Base-by-base conservation (phyloP, 805 yeast genomes). In the Tetrapisispora namnaoensis region DNA sequence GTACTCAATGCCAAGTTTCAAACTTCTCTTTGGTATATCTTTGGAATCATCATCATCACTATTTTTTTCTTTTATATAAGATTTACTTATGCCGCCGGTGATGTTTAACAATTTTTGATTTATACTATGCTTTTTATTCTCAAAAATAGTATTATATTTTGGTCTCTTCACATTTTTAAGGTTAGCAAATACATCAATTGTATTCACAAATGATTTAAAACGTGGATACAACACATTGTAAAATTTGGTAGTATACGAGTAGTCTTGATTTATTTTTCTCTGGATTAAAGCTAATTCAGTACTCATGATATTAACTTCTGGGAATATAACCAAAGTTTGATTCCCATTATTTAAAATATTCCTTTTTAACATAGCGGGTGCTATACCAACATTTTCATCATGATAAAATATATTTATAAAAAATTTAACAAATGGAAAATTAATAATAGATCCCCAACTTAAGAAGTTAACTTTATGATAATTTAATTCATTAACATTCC, bases 301-400 rank as follows among this genome's bases (percentile, higher is more conserved):
- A 0, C 81, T 76, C 63, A 78, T 76, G 8, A 84, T 77, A 57
- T 84, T 85, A 4, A 86, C 96, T 64, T 90, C 97, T 0, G 97
- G 97, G 55, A 89, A 89, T 9, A 86, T 53, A 0, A 82, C 79
- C 0, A 88, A 56, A 86, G 95, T 81, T 54, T 77, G 75, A 27
- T 53, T 57, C 34, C 58, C 67, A 59, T 38, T 70, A 62, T 48
- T 60, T 62, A 32, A 65, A 9, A 53, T 34, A 60, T 38, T 70
- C 62, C 47, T 60, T 63, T 34, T 66, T 14, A 55, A 34, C 79
- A 60, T 53, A 74, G 57, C 16, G 46, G 48, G 9, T 53, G 53
- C 7, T 53, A 54, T 42, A 11, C 55, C 77, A 84, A 86, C 79
- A 57, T 86, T 86, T 54, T 86, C 95, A 60, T 85, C 89, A 42